Percentiles rank a stretch among this genome's conserved stretches.
Evolutionary conservation across 306 rosid species (phyloP).

Genomic region (Fagus crenata): DNA sequence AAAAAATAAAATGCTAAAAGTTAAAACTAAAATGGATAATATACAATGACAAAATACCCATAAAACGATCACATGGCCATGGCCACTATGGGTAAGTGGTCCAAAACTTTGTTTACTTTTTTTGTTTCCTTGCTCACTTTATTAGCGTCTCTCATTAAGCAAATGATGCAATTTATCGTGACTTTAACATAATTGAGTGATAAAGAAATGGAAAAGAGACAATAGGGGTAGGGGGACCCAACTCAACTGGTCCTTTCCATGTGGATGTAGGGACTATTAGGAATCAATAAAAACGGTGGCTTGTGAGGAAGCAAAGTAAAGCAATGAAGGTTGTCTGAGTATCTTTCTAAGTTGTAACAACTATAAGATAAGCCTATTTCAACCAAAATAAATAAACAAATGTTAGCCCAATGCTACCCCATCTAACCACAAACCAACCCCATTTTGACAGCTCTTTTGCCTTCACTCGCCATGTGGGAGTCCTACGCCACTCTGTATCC

Average conservation of each 20-base stretch:
- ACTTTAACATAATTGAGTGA: too few species aligned
- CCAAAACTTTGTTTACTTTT: background rate
- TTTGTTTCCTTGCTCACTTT: too few species aligned
- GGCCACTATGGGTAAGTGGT: background rate
- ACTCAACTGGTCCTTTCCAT: background rate
- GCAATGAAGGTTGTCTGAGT: background rate
- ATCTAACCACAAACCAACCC: conserved; percentile 11
- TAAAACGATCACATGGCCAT: too few species aligned
- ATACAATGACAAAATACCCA: too few species aligned
- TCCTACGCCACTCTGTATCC: background rate
- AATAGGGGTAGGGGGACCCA: too few species aligned
- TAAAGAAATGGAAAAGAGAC: too few species aligned
- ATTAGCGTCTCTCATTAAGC: too few species aligned
- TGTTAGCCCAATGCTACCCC: background rate
- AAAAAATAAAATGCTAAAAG: too few species aligned
- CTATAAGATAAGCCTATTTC: conserved; percentile 3
- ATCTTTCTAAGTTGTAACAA: background rate
- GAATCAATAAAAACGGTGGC: conserved; percentile 11
- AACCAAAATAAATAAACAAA: background rate
- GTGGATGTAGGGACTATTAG: background rate
- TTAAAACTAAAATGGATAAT: too few species aligned
- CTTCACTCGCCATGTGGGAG: conserved; percentile 34
- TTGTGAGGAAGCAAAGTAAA: background rate
- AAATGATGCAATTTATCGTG: too few species aligned
- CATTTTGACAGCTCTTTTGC: conserved; percentile 40